Base-by-base conservation (phyloP, 2,329 filamentous ascomycete species). In the Pochonia chlamydosporia region DNA sequence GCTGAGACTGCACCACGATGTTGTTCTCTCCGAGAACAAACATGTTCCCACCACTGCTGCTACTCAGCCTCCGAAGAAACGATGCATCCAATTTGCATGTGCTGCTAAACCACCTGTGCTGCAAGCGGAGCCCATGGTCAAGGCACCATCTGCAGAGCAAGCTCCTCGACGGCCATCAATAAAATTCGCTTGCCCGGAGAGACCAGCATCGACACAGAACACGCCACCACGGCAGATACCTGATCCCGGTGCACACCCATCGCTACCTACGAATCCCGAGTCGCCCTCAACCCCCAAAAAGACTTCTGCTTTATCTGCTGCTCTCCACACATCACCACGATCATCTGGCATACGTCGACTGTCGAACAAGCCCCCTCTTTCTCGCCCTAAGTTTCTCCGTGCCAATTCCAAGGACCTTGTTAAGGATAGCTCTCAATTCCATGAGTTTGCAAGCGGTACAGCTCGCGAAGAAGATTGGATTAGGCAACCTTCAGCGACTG, bases 11-110 rank as follows among this genome's bases (percentile, higher is more conserved):
- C 62, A 68, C 36, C 51, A 66, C 49, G 59, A 64, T 44, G 49
- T 39, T 5, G n/a, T 1, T 8, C 11, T 53, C 20, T 36, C 50
- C 16, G 58, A 63, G 9, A 43, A 52, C 31, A 63, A 63, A 47
- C 47, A 58, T 13, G 49, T 54, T 20, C 55, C 60, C 21, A 48
- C 59, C 4, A 49, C 61, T 24, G 52, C 53, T 44, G 49, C 42
- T 50, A 36, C 36, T 84, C 44, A 84, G 82, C 30, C 28, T 11
- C 68, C 67, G 30, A 86, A 88, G 59, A 96, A 91, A 70, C 82
- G 91, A 50, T 92, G 88, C 66, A 96, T 97, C 56, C 92, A 87
- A 50, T 97, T 97, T 64, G 90, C 89, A 28, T 97, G 92, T 63
- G 84, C 79, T 30, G 78, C 78, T 31, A 87, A 84, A 60, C 46